Evolutionary conservation across 441 rosid species (phyloP).

Genomic region (Sinapis alba): DNA sequence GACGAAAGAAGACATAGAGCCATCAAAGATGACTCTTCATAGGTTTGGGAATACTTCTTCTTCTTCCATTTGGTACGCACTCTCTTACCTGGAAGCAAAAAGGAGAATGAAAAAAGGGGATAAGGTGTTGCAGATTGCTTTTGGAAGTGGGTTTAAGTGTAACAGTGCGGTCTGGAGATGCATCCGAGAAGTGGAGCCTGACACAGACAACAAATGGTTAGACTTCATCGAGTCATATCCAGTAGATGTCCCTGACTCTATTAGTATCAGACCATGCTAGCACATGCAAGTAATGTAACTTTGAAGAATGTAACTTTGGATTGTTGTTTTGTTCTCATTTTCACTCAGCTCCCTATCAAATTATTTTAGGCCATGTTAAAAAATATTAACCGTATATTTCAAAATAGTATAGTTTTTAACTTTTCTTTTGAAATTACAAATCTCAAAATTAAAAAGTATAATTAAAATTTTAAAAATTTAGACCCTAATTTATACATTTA

Average conservation of each 20-base stretch:
- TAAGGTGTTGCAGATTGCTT: neutral
- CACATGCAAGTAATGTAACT: constrained; percentile 7
- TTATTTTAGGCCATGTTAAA: too few species aligned
- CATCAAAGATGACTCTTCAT: constrained; percentile 48
- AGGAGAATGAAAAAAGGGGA: neutral
- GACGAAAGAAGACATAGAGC: constrained; percentile 79
- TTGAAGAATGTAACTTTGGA: constrained; percentile 16
- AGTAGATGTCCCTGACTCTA: constrained; percentile 31
- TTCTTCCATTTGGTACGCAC: neutral
- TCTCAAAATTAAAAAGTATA: neutral
- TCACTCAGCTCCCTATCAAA: too few species aligned
- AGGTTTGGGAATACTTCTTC: neutral
- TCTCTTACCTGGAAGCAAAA: neutral
- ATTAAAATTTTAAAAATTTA: too few species aligned
- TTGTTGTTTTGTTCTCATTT: too few species aligned
- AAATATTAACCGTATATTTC: neutral
- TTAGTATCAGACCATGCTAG: constrained; percentile 26
- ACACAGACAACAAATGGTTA: constrained; percentile 32
- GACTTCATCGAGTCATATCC: constrained; percentile 35
- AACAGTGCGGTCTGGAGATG: constrained; percentile 46
- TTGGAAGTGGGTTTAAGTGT: neutral
- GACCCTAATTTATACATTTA: too few species aligned
- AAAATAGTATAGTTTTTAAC: too few species aligned
- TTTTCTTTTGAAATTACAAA: neutral
- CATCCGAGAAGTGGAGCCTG: constrained; percentile 27